Base-by-base conservation (phyloP, 495 filamentous ascomycete species). In the Cercophora sp. region DNA sequence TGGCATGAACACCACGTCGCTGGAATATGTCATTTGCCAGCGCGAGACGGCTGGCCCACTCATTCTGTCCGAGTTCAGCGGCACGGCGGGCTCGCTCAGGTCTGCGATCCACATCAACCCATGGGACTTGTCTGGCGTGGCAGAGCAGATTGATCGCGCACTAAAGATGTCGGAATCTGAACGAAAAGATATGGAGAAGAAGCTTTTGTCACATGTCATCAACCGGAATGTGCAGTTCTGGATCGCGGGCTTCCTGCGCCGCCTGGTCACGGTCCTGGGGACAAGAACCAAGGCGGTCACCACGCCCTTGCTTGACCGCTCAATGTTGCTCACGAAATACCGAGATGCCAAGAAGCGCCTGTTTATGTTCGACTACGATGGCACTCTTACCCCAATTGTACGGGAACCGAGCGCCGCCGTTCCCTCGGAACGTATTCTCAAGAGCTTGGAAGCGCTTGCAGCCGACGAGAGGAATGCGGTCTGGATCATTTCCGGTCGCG, bases 331-430 rank as follows among this genome's bases (percentile, higher is more conserved):
- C 34, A 77, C 73, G 45, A 83, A 83, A 54, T 96, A 94, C 63
- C 80, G 82, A 54, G 73, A 79, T 39, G 80, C 88, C 15, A 69
- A 69, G 35, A 85, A 84, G 69, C 83, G 92, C 25, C 73, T 98
- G 2, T 94, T 97, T 69, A 90, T 98, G 86, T 96, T 96, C 60
- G 93, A 98, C 73, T 98, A 97, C 62, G 93, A 98, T 67, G 93
- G 93, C 41, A 98, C 93, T 0, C 81, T 98, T n/a, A 96, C 94
- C 0, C 89, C 90, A 1, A 96, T 98, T 57, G 91, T 97, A 22
- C 82, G 84, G 49, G 89, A 96, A 56, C 94, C 93, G 1, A 80
- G 83, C 53, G 82, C 87, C 6, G 93, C 94, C 2, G 84, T 96
- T 31, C 92, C 93, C 0, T 88, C 89, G 2, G 85, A 92, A 59